Evolutionary conservation across 441 rosid species (phyloP), one percentile per base, ranked within the genome.

Genomic region (Gossypium schwendimanii): DNA sequence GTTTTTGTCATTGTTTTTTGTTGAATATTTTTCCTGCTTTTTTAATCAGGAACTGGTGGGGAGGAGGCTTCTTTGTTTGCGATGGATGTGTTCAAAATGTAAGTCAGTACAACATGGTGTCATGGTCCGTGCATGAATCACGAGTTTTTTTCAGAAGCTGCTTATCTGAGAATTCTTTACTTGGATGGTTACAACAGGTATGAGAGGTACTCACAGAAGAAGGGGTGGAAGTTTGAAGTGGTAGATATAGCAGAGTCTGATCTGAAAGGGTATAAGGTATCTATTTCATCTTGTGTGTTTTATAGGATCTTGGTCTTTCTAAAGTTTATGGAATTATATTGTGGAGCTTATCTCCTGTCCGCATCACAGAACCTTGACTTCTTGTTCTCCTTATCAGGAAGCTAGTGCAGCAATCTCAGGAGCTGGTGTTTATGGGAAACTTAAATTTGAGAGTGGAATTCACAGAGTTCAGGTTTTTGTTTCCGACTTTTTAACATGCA

Each of bases 61-160:
- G 97, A 95, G 79, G 99, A 95, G 81, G 99, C 98, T 72, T 95
- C 97, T 74, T 85, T 95, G 81, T 95, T 95, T 79, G 94, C 97
- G 45, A 88, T 92, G 94, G 99, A 95, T 67, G 79, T 92, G 54
- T 92, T 91, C 73, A 91, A 84, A 80, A 91, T 95, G 98, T 91
- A 83, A 88, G 88, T 81, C 70, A 10, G 73, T 74, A 49, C 70
- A 17, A 24, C 66, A 59, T 36, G 58, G 55, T 2, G 7, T 31
- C 36, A 31, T 31, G 36, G 36, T 70, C 44, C 10, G 36, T 47
- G 0, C 11, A 11, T 33, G 50, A 71, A 57, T 69, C 71, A 12
- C 4, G 12, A 2, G 33, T 44, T 59, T 73, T 72, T 31, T 60
- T 17, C 41, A 68, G 52, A 57, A 60, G 28, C 5, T 79, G 69